These are phyloP conservation scores for Cyberlindnera samutprakarnensis DNA, from an alignment of 805 yeast genomes.

Conservation along the genomic window DNA sequence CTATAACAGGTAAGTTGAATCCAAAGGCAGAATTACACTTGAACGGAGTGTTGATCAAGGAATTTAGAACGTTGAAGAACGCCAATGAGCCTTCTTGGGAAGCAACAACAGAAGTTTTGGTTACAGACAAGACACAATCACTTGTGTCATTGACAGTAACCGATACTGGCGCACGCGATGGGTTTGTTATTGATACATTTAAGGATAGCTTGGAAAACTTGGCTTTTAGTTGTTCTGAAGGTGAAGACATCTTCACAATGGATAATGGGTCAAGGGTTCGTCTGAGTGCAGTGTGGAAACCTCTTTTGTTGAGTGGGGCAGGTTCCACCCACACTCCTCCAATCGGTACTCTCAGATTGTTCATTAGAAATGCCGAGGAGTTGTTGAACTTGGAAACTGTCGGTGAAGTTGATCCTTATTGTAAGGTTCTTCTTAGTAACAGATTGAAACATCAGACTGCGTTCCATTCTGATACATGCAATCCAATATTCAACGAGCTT, in stretches of 20 bases:
- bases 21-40: conserved; percentile 64
- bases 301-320: conserved; percentile 48
- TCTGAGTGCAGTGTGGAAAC: conserved; percentile 62
- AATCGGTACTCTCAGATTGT: conserved; percentile 59
- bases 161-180: conserved; percentile 45
- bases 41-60: conserved; percentile 47
- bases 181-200: conserved; percentile 44
- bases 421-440: conserved; percentile 51
- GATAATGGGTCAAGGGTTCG: conserved; percentile 48
- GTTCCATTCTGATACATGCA: conserved; percentile 42
- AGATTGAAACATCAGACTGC: conserved; percentile 47
- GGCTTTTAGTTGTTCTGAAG: conserved; percentile 36
- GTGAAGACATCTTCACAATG: conserved; percentile 42
- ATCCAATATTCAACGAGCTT: conserved; percentile 55
- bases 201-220: conserved; percentile 37
- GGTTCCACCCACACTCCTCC: conserved; percentile 45
- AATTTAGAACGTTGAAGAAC: conserved; percentile 54
- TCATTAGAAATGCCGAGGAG: conserved; percentile 44
- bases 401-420: conserved; percentile 74
- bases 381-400: conserved; percentile 53
- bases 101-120: conserved; percentile 50
- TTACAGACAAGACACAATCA: conserved; percentile 53
- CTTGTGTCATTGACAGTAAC: conserved; percentile 48
- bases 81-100: conserved; percentile 73
- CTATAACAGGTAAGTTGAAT: conserved; percentile 38